Evolutionary conservation across 139 green algal species (phyloP).

Genomic region (Raphidocelis subcapitata): DNA sequence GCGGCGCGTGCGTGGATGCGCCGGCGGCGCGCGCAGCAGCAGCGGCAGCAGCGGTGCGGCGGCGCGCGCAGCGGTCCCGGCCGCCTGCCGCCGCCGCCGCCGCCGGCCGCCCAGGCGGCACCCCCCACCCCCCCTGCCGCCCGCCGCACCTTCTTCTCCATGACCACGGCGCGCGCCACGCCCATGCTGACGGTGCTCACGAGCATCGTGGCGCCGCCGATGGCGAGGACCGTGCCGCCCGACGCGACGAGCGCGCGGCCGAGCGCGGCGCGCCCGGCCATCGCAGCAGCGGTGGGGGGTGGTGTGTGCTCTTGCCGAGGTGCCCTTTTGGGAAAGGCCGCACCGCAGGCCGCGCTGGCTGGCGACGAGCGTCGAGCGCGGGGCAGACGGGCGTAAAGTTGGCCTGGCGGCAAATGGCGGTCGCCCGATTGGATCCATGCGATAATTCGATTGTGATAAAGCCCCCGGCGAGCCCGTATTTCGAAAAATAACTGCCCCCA

Average conservation of each 20-base stretch:
- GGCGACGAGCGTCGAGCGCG: too few relatives aligned
- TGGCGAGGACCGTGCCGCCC: constrained; percentile 42
- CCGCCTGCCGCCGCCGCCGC: background rate
- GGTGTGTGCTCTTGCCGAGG: too few relatives aligned
- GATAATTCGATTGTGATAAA: too few relatives aligned
- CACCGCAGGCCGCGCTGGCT: too few relatives aligned
- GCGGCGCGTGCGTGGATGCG: background rate
- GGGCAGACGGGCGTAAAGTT: too few relatives aligned
- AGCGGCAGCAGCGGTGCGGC: too few relatives aligned
- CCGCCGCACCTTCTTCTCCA: constrained; percentile 32
- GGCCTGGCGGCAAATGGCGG: too few relatives aligned
- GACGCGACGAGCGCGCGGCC: constrained; percentile 38
- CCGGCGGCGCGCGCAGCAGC: background rate
- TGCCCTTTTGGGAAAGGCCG: too few relatives aligned
- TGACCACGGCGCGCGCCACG: constrained; percentile 33
- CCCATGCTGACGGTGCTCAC: constrained; percentile 41
- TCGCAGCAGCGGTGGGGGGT: background rate
- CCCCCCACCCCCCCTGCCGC: background rate
- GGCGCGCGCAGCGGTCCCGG: too few relatives aligned
- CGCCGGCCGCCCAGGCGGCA: background rate
- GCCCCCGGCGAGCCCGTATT: too few relatives aligned
- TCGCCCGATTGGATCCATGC: too few relatives aligned
- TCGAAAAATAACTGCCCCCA: too few relatives aligned
- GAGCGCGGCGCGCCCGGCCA: constrained; percentile 34
- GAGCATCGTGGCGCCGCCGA: constrained; percentile 34